phyloP scores from a whole-genome alignment of 352 stramenopile species.

The Globisporangium splendens region DNA sequence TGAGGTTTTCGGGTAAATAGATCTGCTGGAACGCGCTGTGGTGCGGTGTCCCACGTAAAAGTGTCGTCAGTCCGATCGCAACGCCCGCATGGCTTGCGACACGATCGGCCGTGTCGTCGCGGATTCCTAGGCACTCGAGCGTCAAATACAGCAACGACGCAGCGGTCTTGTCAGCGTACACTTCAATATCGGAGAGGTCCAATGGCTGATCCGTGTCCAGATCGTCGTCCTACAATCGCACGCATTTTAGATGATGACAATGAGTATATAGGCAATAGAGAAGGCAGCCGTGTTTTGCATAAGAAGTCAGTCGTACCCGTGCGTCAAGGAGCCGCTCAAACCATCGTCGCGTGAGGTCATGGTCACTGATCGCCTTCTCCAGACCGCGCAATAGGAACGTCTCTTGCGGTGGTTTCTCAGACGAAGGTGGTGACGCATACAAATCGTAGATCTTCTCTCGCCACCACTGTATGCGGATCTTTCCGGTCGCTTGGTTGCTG shows the following conservation, averaged over 20 bases:
- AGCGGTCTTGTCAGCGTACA: conserved; percentile 86
- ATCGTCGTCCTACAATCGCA: conserved; percentile 57
- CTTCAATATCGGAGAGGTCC: conserved; percentile 72
- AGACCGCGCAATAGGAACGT: conserved; percentile 75
- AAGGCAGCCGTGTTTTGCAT: too few species aligned
- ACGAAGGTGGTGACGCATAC: conserved; percentile 28
- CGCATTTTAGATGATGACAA: background rate
- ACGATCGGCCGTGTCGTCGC: conserved; percentile 68
- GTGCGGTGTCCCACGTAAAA: conserved; percentile 74
- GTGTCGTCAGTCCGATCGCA: conserved; percentile 79
- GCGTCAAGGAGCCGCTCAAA: conserved; percentile 90
- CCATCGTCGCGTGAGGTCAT: conserved; percentile 85
- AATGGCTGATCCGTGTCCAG: conserved; percentile 75
- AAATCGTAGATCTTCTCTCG: conserved; percentile 76
- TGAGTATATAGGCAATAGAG: too few species aligned
- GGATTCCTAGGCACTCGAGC: conserved; percentile 81
- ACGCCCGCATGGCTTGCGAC: conserved; percentile 84
- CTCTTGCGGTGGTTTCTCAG: conserved; percentile 21
- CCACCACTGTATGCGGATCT: conserved; percentile 93
- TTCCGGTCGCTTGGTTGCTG: conserved; percentile 81
- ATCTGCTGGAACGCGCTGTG: conserved; percentile 65
- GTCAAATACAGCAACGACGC: conserved; percentile 89
- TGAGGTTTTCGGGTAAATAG: conserved; percentile 80
- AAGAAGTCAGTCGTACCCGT: conserved; percentile 25
- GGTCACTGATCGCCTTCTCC: conserved; percentile 53